Evolutionary conservation across 805 yeast genomes (phyloP).

Genomic region (Zygoascus flipseniorum): DNA sequence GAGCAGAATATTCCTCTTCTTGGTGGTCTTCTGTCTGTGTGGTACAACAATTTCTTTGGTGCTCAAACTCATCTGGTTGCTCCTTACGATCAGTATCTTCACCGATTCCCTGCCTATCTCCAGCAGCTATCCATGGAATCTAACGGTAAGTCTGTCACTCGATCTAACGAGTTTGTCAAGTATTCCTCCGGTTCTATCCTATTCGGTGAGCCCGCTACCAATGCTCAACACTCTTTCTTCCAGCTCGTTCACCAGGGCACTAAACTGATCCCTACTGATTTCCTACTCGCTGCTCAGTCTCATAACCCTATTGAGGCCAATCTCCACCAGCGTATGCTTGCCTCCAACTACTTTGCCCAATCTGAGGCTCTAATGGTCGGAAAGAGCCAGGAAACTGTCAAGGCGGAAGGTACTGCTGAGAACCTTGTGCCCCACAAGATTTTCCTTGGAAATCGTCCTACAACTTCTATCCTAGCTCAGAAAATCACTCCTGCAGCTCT

Average conservation of each 20-base stretch:
- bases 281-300: conserved; percentile 92
- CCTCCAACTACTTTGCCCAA: conserved; percentile 98
- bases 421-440: conserved; percentile 89
- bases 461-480: conserved; percentile 93
- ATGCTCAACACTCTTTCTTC: conserved; percentile 99
- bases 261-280: conserved; percentile 93
- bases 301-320: conserved; percentile 95
- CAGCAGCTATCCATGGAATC: conserved; percentile 99
- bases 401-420: conserved; percentile 83
- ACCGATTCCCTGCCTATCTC: conserved; percentile 98
- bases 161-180: conserved; percentile 82
- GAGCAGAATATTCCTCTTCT: conserved; percentile 86
- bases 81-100: conserved; percentile 97
- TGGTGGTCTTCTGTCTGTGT: conserved; percentile 89
- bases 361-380: conserved; percentile 97
- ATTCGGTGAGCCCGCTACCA: conserved; percentile 98
- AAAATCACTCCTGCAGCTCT: conserved; percentile 93
- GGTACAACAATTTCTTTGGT: conserved; percentile 98
- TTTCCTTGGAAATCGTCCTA: conserved; percentile 98
- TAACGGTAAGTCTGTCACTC: conserved; percentile 94
- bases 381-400: conserved; percentile 67
- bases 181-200: conserved; percentile 94
- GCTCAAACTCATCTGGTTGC: conserved; percentile 98
- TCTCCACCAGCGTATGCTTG: conserved; percentile 95
- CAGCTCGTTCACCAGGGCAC: conserved; percentile 99